Evolutionary conservation across 768 basidiomycete genomes (phyloP).

Genomic region (Paxillus ammoniavirescens): DNA sequence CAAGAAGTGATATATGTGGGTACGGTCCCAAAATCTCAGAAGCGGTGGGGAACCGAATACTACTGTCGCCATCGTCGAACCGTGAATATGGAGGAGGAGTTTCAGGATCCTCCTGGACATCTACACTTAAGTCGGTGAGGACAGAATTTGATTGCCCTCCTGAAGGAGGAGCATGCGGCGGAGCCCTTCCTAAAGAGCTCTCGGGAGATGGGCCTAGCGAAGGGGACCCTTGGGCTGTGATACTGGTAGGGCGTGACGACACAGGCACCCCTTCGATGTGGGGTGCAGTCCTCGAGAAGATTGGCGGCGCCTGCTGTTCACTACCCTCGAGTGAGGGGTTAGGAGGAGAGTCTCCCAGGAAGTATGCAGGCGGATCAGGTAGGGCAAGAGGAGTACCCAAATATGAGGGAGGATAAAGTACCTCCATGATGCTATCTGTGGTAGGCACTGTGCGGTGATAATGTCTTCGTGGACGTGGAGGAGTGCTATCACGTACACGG

Average conservation of each 20-base stretch:
- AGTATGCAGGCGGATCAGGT: constrained; percentile 23
- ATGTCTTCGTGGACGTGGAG: background rate
- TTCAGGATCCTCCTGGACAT: constrained; percentile 7
- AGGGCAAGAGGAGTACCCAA: constrained; percentile 1
- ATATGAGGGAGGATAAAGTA: constrained; percentile 27
- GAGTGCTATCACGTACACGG: background rate
- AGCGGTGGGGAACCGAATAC: constrained; percentile 15
- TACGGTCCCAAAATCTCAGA: constrained; percentile 27
- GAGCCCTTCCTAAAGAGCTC: background rate
- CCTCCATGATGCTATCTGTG: constrained; percentile 19
- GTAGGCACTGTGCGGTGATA: constrained; percentile 13
- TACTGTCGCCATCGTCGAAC: constrained; percentile 23
- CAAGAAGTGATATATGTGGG: constrained; percentile 18
- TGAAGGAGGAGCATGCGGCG: background rate
- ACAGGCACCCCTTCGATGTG: background rate
- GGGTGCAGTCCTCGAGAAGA: background rate
- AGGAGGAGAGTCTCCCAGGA: background rate
- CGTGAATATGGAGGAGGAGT: constrained; percentile 26
- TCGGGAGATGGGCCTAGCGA: constrained; percentile 15
- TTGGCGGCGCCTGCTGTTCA: background rate
- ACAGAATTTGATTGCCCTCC: background rate
- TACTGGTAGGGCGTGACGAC: background rate
- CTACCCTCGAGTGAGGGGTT: background rate
- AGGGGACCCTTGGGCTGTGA: constrained; percentile 11
- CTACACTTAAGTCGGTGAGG: background rate